Conservation (phyloP, 2,329 filamentous ascomycete species). For the Phoma herbarum region DNA sequence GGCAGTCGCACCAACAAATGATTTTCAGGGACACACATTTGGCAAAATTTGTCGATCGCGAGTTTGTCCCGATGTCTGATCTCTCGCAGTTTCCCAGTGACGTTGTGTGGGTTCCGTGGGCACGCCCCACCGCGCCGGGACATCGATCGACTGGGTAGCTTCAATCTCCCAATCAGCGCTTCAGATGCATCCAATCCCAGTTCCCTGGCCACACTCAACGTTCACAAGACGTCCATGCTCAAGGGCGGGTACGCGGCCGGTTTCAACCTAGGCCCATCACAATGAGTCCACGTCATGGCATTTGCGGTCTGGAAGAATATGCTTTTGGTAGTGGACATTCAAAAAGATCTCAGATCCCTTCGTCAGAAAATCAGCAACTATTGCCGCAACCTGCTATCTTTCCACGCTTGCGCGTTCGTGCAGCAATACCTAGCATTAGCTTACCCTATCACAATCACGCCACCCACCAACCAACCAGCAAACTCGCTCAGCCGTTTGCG, state of each 20-base stretch:
- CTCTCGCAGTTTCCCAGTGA: conserved; percentile 34
- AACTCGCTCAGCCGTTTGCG: conserved; percentile 22
- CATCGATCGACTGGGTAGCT: conserved; percentile 30
- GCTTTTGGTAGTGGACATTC: conserved; percentile 21
- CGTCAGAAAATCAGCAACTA: conserved; percentile 3
- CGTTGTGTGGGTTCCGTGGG: conserved; percentile 37
- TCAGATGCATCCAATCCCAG: conserved; percentile 1
- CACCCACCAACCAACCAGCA: conserved; percentile 25
- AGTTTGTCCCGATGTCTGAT: conserved; percentile 31
- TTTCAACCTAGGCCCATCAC: conserved; percentile 22
- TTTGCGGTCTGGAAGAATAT: conserved; percentile 28
- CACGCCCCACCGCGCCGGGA: conserved; percentile 15
- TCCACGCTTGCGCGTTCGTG: conserved; percentile 27
- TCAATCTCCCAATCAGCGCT: conserved; percentile 34
- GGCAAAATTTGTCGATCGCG: conserved; percentile 32
- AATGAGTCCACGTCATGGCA: conserved; percentile 40
- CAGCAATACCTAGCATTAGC: conserved; percentile 23
- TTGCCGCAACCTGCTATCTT: conserved; percentile 6
- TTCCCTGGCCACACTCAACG: conserved; percentile 6
- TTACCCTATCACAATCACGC: conserved; percentile 25
- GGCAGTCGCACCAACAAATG: conserved; percentile 25
- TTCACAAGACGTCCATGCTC: conserved; percentile 19
- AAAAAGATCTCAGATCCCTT: conserved; percentile 20
- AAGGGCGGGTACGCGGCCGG: conserved; percentile 22
- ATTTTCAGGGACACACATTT: conserved; percentile 29